Evolutionary conservation across 2,329 filamentous ascomycete genomes (phyloP).

Genomic region (Paradendryphiella salina): DNA sequence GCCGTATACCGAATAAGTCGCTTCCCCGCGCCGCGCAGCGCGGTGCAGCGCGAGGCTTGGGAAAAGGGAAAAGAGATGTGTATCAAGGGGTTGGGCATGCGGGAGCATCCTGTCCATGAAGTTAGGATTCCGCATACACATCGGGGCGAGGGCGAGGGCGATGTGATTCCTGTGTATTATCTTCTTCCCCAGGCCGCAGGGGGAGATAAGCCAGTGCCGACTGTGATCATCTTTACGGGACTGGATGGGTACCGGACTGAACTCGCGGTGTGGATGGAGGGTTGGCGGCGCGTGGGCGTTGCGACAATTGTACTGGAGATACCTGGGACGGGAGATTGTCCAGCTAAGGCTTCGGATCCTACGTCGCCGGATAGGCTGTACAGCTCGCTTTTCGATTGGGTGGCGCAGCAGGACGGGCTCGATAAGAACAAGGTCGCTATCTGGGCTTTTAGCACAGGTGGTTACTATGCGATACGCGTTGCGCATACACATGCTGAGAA

Average conservation of each 20-base stretch:
- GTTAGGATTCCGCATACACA: conserved; percentile 63
- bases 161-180: conserved; percentile 65
- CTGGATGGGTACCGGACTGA: conserved; percentile 64
- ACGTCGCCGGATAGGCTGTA: conserved; percentile 58
- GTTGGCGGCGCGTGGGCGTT: conserved; percentile 55
- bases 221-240: conserved; percentile 61
- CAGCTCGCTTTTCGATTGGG: conserved; percentile 59
- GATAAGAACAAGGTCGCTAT: conserved; percentile 55
- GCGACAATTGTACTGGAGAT: conserved; percentile 59
- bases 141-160: conserved; percentile 56
- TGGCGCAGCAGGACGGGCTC: conserved; percentile 53
- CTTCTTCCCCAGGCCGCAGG: conserved; percentile 58
- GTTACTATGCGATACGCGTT: conserved; percentile 61
- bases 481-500: conserved; percentile 61
- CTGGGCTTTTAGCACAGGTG: conserved; percentile 63
- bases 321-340: conserved; percentile 62
- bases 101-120: conserved; percentile 62
- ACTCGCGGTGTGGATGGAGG: conserved; percentile 56
- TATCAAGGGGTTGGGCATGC: conserved; percentile 55
- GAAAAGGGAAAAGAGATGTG: conserved; percentile 66
- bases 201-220: conserved; percentile 52
- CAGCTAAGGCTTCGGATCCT: conserved; percentile 53
- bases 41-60: conserved; percentile 65
- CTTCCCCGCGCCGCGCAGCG: conserved; percentile 61
- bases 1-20: conserved; percentile 73